Evolutionary conservation across 192 early-diverging fungal species (phyloP).

Genomic region (Rhizoclosmatium globosum): DNA sequence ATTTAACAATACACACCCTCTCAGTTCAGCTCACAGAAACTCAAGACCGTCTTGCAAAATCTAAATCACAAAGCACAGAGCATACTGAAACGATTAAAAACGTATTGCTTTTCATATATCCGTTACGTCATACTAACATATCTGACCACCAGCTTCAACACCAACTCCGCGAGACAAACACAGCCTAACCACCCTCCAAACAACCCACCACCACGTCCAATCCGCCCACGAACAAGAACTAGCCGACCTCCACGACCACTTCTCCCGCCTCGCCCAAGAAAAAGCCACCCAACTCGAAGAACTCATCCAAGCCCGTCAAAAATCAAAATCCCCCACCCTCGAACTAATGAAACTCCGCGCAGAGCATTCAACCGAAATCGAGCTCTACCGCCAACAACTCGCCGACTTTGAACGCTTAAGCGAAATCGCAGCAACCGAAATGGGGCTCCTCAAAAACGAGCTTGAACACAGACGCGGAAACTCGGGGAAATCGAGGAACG

Average conservation of each 20-base stretch:
- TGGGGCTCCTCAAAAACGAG: not conserved
- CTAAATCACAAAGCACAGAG: not conserved
- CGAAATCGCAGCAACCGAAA: slow-evolving; percentile 7
- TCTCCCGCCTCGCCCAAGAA: not conserved
- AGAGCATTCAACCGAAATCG: slow-evolving; percentile 12
- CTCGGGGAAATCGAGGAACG: slow-evolving; percentile 18
- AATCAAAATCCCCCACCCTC: slow-evolving; percentile 1
- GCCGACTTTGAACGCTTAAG: slow-evolving; percentile 11
- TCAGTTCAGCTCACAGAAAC: not conserved
- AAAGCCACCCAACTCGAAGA: slow-evolving; percentile 5
- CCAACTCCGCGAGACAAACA: not conserved
- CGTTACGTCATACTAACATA: not conserved
- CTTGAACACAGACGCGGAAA: slow-evolving; percentile 9
- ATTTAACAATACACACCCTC: not conserved
- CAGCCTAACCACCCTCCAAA: not conserved
- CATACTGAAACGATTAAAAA: not conserved
- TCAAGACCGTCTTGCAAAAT: not conserved
- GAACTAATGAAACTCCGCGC: slow-evolving; percentile 8
- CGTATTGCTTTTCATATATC: not conserved
- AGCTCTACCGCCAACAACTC: slow-evolving; percentile 16
- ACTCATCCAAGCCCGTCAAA: slow-evolving; percentile 2
- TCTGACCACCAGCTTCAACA: slow-evolving; percentile 7
- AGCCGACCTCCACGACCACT: not conserved
- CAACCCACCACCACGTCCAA: not conserved
- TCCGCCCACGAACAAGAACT: slow-evolving; percentile 8